These are phyloP conservation scores for Fusarium sublunatum DNA, from an alignment of 2,329 filamentous ascomycete species.

Conservation along the genomic window DNA sequence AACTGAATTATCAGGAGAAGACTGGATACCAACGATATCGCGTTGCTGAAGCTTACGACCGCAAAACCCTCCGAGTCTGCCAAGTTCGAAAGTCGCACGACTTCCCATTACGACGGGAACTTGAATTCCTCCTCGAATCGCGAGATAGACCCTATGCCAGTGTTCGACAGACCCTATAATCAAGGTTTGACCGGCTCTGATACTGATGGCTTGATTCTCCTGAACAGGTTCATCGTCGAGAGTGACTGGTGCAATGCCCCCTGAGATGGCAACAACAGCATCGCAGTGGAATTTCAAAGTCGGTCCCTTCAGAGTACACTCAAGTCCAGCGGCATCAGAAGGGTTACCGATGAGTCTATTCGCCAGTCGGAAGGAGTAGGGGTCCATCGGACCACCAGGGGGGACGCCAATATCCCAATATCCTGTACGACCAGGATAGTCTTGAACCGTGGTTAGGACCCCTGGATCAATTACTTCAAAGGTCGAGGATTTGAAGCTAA, in stretches of 20 bases:
- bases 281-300: constrained; percentile 51
- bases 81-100: constrained; percentile 49
- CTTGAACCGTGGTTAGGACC: constrained; percentile 54
- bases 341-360: constrained; percentile 53
- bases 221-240: constrained; percentile 40
- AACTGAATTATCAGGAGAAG: neutral
- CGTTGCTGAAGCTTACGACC: constrained; percentile 49
- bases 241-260: constrained; percentile 44
- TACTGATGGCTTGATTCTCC: constrained; percentile 40
- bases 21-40: constrained; percentile 46
- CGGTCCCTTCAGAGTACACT: constrained; percentile 52
- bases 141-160: constrained; percentile 52
- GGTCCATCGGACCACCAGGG: constrained; percentile 56
- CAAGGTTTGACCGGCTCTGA: constrained; percentile 46
- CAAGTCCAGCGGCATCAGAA: constrained; percentile 47
- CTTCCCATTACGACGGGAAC: constrained; percentile 51
- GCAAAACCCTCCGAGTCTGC: constrained; percentile 50
- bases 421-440: constrained; percentile 54
- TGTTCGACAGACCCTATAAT: constrained; percentile 41
- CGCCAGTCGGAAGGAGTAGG: constrained; percentile 50
- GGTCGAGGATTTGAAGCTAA: constrained; percentile 44
- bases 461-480: constrained; percentile 54
- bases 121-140: constrained; percentile 51
- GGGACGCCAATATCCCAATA: constrained; percentile 56
- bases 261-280: constrained; percentile 49